Percentiles rank a stretch among this genome's conserved stretches.
Evolutionary conservation across 805 yeast genomes (phyloP).

Genomic region (Pichia eremophila): DNA sequence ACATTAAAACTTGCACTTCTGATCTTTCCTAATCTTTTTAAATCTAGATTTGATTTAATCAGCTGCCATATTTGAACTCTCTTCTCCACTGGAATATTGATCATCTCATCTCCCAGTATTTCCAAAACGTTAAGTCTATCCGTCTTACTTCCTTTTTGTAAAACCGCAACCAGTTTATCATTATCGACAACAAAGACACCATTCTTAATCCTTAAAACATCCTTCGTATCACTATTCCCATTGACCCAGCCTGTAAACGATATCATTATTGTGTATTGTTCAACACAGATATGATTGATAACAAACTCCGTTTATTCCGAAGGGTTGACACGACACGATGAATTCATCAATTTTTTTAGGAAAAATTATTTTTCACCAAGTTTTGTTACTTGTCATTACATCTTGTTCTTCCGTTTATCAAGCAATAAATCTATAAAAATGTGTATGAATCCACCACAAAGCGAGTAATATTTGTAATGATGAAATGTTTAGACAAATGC

Average conservation of each 20-base stretch:
- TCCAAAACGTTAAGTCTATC: slow-evolving; percentile 43
- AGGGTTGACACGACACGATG: no score
- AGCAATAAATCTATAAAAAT: no score
- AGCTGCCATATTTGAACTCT: slow-evolving; percentile 72
- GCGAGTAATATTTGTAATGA: no score
- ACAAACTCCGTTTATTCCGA: no score
- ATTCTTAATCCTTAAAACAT: slow-evolving; percentile 3
- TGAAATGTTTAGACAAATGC: background rate
- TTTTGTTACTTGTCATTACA: background rate
- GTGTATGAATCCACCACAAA: no score
- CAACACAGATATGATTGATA: no score
- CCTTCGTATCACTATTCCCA: background rate
- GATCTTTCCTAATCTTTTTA: slow-evolving; percentile 23
- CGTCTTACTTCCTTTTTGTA: slow-evolving; percentile 15
- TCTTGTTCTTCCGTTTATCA: background rate
- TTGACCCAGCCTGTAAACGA: no score
- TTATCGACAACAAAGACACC: slow-evolving; percentile 12
- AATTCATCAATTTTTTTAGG: no score
- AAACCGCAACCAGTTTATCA: slow-evolving; percentile 11
- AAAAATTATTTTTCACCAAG: background rate
- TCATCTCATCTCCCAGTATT: slow-evolving; percentile 39
- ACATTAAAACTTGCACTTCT: slow-evolving; percentile 45
- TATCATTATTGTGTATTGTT: no score
- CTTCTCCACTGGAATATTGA: slow-evolving; percentile 43
- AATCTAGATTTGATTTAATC: slow-evolving; percentile 43